Evolutionary conservation across 768 basidiomycete species (phyloP).

Genomic region (Podaxis mareebaensis): DNA sequence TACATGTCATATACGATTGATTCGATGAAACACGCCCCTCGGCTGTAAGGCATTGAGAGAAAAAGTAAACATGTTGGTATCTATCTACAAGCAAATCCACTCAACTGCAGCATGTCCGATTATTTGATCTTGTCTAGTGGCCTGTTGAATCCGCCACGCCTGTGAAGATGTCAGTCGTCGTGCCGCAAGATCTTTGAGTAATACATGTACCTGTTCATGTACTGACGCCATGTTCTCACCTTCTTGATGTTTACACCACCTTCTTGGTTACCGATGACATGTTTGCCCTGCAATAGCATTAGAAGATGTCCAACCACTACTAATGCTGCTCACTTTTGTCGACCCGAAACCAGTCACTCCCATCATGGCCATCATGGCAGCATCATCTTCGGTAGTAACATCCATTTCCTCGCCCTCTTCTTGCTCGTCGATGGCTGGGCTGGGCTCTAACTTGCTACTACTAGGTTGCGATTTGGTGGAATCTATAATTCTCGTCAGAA

Average conservation of each 20-base stretch:
- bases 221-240: slow-evolving; percentile 91
- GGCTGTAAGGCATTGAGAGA: slow-evolving; percentile 4
- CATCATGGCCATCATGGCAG: slow-evolving; percentile 89
- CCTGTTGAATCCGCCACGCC: slow-evolving; percentile 85
- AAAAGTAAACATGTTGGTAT: slow-evolving; percentile 10
- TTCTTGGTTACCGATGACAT: slow-evolving; percentile 82
- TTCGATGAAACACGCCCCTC: slow-evolving; percentile 12
- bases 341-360: slow-evolving; percentile 85
- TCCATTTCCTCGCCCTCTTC: slow-evolving; percentile 55
- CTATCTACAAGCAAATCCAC: slow-evolving; percentile 12
- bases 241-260: slow-evolving; percentile 71
- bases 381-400: slow-evolving; percentile 64
- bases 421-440: slow-evolving; percentile 35
- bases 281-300: slow-evolving; percentile 57
- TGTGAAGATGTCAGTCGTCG: neutral
- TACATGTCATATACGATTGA: slow-evolving; percentile 7
- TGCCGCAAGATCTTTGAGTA: neutral
- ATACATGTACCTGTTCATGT: slow-evolving; percentile 83
- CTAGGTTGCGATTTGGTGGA: neutral
- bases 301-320: neutral
- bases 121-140: slow-evolving; percentile 96
- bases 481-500: neutral
- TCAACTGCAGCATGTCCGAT: slow-evolving; percentile 11
- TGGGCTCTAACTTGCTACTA: slow-evolving; percentile 39
- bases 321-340: slow-evolving; percentile 66